These are phyloP conservation scores for Metschnikowia vanudenii DNA, from an alignment of 805 yeast species.

Conservation along the genomic window DNA sequence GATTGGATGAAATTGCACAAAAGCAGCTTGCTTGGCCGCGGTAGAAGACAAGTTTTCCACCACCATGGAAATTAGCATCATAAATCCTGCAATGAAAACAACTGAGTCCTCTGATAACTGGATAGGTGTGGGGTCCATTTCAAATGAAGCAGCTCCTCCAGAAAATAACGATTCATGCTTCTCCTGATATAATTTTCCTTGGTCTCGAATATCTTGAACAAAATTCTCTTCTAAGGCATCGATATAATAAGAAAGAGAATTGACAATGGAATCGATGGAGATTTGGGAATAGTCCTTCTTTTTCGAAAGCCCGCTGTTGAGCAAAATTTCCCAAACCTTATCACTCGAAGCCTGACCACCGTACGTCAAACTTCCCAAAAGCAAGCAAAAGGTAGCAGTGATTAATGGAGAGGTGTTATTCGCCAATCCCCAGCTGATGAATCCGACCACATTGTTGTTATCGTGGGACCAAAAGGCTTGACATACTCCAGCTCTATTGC, in stretches of 20 bases:
- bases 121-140: conserved; percentile 27
- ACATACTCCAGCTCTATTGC: conserved; percentile 57
- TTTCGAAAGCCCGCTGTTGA: conserved; percentile 26
- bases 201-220: conserved; percentile 23
- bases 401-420: conserved; percentile 74
- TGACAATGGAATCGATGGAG: conserved; percentile 56
- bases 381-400: conserved; percentile 75
- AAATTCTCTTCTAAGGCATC: conserved; percentile 43
- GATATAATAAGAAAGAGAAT: conserved; percentile 53
- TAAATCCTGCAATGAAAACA: conserved; percentile 68
- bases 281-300: conserved; percentile 44
- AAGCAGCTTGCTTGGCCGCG: conserved; percentile 25
- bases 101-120: conserved; percentile 80
- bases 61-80: conserved; percentile 54
- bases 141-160: conserved; percentile 9
- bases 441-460: conserved; percentile 65
- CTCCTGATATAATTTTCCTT: conserved; percentile 31
- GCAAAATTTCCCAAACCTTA: conserved; percentile 40
- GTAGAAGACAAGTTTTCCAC: conserved; percentile 30
- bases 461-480: conserved; percentile 58
- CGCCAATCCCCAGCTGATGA: conserved; percentile 83
- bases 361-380: conserved; percentile 71
- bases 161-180: conserved; percentile 31
- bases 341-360: conserved; percentile 53
- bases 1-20: conserved; percentile 34